Evolutionary conservation across 768 basidiomycete species (phyloP), one percentile per base, ranked within the genome.

Genomic region (Astraeus odoratus): DNA sequence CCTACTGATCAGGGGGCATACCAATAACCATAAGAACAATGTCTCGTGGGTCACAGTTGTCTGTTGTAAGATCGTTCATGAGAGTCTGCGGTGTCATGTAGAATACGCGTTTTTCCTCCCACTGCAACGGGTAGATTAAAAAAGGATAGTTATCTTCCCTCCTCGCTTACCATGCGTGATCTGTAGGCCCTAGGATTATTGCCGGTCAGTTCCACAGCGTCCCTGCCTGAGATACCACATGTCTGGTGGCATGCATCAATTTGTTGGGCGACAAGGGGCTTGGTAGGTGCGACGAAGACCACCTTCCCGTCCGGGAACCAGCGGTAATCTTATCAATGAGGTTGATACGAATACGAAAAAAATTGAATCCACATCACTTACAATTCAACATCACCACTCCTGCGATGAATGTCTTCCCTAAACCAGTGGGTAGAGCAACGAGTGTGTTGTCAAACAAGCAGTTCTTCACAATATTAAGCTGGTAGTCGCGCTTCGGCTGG

Each of bases 321-420:
- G 27, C 87, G 82, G 56, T 92, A 95, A 60, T 77, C 90, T 92
- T 50, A 16, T 8, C 22, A 42, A 16, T 37, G 18, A 24, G 20
- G 10, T 50, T n/a, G 54, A 38, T 50, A 24, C 31, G 16, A 20
- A 2, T 19, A 1, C 29, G 23, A 46, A 22, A 19, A 15, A 30
- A 18, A 43, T 20, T 33, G 44, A 6, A 42, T 19, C 33, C 19
- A 42, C n/a, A 23, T 15, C 31, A 57, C 76, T 56, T 55, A 91
- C 91, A 95, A 57, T 94, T 95, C 23, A 94, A 67, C 95, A 99
- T 97, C 18, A 99, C 77, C 2, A 90, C 91, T 1, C 95, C 93
- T 3, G 96, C 96, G 48, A 99, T 86, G 57, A 99, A 98, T 0
- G 96, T 99, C 68, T 99, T 99, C 13, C 96, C 96, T 10, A 98